phyloP scores from a whole-genome alignment of 331 rosid species.

The Malus hybrid region DNA sequence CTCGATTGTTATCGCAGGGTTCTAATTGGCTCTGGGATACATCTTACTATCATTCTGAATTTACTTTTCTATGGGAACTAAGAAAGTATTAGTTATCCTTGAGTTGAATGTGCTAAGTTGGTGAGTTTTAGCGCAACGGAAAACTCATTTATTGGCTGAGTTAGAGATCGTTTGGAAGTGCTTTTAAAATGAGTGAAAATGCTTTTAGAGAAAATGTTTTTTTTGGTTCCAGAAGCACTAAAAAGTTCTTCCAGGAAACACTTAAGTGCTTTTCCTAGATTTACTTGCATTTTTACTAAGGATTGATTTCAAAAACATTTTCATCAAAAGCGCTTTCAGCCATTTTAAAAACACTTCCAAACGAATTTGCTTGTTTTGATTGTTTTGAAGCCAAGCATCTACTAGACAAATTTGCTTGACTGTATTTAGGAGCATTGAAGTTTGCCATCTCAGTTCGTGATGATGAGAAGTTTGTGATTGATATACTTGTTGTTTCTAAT shows the following conservation, averaged over 20 bases:
- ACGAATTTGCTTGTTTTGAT: not conserved
- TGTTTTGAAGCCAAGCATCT: not conserved
- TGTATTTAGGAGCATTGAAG: not conserved
- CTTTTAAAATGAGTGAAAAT: too few species aligned
- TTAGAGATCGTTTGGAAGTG: not conserved
- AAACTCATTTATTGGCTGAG: not conserved
- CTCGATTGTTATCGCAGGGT: not conserved
- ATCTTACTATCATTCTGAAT: not conserved
- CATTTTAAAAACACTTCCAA: too few species aligned
- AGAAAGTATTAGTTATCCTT: not conserved
- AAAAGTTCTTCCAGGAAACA: too few species aligned
- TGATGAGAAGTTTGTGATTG: not conserved
- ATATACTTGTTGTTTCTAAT: not conserved
- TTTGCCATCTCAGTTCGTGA: not conserved
- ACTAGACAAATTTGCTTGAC: not conserved
- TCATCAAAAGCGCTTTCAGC: too few species aligned
- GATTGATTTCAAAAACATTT: too few species aligned
- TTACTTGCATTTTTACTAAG: too few species aligned
- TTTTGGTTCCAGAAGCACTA: too few species aligned
- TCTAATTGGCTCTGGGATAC: not conserved
- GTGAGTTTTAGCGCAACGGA: not conserved
- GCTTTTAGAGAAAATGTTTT: too few species aligned
- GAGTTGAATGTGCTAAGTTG: not conserved
- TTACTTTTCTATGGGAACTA: not conserved
- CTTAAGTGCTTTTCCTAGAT: too few species aligned